Conservation (phyloP, 2,329 filamentous ascomycete genomes). For the Fusarium vanettenii region DNA sequence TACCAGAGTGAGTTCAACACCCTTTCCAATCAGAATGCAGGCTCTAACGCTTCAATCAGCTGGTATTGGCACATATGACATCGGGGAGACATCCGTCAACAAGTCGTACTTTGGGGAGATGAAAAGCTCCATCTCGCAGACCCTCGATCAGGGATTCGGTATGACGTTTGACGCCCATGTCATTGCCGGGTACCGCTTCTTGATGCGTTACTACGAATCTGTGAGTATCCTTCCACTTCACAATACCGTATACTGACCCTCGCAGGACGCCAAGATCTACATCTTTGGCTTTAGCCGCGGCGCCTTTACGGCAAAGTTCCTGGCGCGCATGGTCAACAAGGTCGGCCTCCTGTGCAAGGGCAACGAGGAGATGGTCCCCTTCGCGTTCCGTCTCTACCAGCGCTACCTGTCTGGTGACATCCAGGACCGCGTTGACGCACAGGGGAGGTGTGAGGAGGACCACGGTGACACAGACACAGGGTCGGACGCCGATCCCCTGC, state of each 20-base stretch:
- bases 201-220: slow-evolving; percentile 65
- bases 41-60: slow-evolving; percentile 41
- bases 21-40: background rate
- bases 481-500: slow-evolving; percentile 37
- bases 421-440: slow-evolving; percentile 45
- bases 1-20: slow-evolving; percentile 55
- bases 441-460: slow-evolving; percentile 10
- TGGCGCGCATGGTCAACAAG: slow-evolving; percentile 62
- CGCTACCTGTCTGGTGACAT: slow-evolving; percentile 54
- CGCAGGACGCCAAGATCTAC: slow-evolving; percentile 61
- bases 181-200: slow-evolving; percentile 63
- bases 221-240: slow-evolving; percentile 36
- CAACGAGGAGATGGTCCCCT: slow-evolving; percentile 65
- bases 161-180: slow-evolving; percentile 64
- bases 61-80: slow-evolving; percentile 63
- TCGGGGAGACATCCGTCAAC: slow-evolving; percentile 56
- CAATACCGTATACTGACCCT: background rate
- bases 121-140: slow-evolving; percentile 51
- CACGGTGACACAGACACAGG: background rate
- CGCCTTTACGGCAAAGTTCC: slow-evolving; percentile 64
- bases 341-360: slow-evolving; percentile 62
- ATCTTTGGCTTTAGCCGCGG: slow-evolving; percentile 66
- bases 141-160: slow-evolving; percentile 57
- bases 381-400: slow-evolving; percentile 59
- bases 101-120: slow-evolving; percentile 50